phyloP scores from a whole-genome alignment of 1,284 basidiomycete genomes.

The Ganoderma multipileum region DNA sequence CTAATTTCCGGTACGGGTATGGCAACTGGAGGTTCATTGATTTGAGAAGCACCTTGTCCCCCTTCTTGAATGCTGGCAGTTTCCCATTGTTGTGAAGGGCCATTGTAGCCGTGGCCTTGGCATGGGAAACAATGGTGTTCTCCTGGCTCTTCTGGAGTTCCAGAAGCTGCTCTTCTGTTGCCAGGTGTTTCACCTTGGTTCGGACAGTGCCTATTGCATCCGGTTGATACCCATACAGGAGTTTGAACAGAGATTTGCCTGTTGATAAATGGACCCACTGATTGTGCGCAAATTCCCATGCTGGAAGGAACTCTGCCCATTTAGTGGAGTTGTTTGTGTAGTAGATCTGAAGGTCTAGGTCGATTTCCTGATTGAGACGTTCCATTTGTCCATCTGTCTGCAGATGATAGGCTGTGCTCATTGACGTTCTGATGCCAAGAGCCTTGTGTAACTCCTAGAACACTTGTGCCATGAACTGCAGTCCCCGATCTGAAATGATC shows the following conservation, averaged over 20 bases:
- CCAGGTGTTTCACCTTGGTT: background rate
- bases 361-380: conserved; percentile 40
- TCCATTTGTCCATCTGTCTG: conserved; percentile 44
- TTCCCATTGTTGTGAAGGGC: too few relatives aligned
- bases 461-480: too few relatives aligned
- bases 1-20: too few relatives aligned
- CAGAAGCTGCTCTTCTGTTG: background rate
- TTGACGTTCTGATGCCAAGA: too few relatives aligned
- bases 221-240: background rate
- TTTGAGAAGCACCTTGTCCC: too few relatives aligned
- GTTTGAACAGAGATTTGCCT: background rate
- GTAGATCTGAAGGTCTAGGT: conserved; percentile 34
- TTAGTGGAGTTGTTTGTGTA: conserved; percentile 33
- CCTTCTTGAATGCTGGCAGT: too few relatives aligned
- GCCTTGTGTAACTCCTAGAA: too few relatives aligned
- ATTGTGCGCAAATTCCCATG: background rate
- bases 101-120: too few relatives aligned
- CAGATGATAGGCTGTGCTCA: conserved; percentile 32
- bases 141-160: background rate
- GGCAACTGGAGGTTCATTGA: too few relatives aligned
- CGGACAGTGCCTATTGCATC: background rate
- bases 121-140: too few relatives aligned
- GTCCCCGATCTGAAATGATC: conserved; percentile 10
- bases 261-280: background rate
- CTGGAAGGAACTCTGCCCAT: background rate